Base-by-base conservation (phyloP, 441 rosid genomes). In the Erodium texanum region DNA sequence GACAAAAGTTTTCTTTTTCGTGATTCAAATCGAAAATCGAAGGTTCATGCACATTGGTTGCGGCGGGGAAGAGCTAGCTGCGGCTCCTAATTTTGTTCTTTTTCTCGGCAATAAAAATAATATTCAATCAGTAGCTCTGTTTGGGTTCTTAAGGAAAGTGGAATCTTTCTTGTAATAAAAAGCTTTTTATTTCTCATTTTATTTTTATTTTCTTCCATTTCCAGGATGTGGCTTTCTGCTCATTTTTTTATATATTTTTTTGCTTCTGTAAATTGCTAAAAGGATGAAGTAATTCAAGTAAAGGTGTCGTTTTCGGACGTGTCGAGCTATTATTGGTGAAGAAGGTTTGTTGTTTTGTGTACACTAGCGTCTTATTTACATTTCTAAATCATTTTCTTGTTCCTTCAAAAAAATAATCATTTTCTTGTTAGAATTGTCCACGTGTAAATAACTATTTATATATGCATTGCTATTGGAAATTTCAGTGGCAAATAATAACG, bases 111-210 rank as follows among this genome's bases (percentile, higher is more conserved):
- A 48, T 48, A n/a, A 48, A 4, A 14, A 48, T 10, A 12, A 48
- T 18, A 56, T 56, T 56, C 24, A 56, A 18, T 56, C 62, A 19
- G 62, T 56, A 56, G 12, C 62, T 56, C 24, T 56, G 62, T 56
- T 56, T 19, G 62, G 24, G 23, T 56, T 56, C 62, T 56, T 56
- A 56, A 56, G 24, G 62, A 56, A 56, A 56, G 62, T 56, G 62
- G 62, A 18, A 56, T 56, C 24, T 56, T 18, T 18, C 23, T 18
- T 56, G 2, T 18, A 18, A 56, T 56, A 6, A 19, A 56, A 4
- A 29, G 34, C 34, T 29, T 56, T 56, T 20, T 56, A 16, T 19
- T 54, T 54, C n/a, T 43, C 50, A 38, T 52, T 29, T 29, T 29
- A 2, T 29, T 29, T 29, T 29, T 29, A 0, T 52, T 52, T 52